These are phyloP conservation scores for Backusella morwellensis DNA, from an alignment of 192 early-diverging fungal genomes.

Conservation along the genomic window DNA sequence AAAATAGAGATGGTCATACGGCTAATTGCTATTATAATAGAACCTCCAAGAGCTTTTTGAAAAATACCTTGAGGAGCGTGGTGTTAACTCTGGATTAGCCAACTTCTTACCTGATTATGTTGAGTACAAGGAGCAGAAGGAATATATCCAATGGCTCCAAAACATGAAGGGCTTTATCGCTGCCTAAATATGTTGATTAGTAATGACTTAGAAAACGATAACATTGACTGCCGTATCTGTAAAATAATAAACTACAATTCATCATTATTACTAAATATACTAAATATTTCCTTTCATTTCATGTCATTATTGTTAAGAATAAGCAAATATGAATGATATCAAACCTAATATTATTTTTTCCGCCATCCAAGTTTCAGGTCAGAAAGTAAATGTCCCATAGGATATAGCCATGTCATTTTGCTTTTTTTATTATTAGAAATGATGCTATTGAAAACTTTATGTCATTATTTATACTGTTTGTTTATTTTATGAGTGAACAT, in stretches of 20 bases:
- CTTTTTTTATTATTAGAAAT: neutral
- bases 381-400: neutral
- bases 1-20: neutral
- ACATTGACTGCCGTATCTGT: neutral
- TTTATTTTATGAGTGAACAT: neutral
- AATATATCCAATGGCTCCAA: slow-evolving; percentile 88
- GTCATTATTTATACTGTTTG: neutral
- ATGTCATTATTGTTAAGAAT: neutral
- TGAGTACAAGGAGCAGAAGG: slow-evolving; percentile 93
- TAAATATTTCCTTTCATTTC: neutral
- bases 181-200: slow-evolving; percentile 22
- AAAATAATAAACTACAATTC: slow-evolving; percentile 7
- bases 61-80: slow-evolving; percentile 84
- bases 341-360: neutral
- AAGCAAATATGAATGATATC: neutral
- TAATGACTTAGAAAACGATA: neutral
- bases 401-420: neutral
- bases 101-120: slow-evolving; percentile 87
- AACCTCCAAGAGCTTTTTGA: slow-evolving; percentile 69
- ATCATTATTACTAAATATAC: neutral
- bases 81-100: slow-evolving; percentile 74
- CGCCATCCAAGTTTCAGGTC: neutral
- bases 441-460: neutral
- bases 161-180: slow-evolving; percentile 76
- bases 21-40: slow-evolving; percentile 16